Evolutionary conservation across 2,329 filamentous ascomycete species (phyloP), one percentile per base, ranked within the genome.

Genomic region (Aspergillus terreus): DNA sequence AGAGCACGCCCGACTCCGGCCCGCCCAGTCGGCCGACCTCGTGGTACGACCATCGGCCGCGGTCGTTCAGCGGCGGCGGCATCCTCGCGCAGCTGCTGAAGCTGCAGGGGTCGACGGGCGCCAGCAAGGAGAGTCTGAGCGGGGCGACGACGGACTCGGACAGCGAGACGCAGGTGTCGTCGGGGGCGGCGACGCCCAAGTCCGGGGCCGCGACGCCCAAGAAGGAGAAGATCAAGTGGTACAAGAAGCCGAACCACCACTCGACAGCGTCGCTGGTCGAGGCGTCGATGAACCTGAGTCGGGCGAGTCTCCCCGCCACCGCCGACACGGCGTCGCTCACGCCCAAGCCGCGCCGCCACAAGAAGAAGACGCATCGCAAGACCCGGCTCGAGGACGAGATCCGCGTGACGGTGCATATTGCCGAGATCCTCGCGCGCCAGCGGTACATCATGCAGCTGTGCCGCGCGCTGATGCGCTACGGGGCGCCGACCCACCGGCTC

Each of bases 401-500:
- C 53, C 73, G 76, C 47, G 81, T 84, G 55, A 82, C 79, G 4
- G 74, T 81, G 4, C 81, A 84, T 63, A 79, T 85, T 53, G 81
- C 80, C n/a, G 80, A 82, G 54, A 92, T 87, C 15, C 79, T 96
- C 19, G 83, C 85, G 44, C 82, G 91, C 2, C 91, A 96, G 61
- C 82, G 83, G 43, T 96, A 95, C 66, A 80, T 96, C 14, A 79
- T 92, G 54, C 91, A 89, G 70, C 80, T 96, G 36, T 96, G 91
- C 65, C 83, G 85, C 33, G 88, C 89, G 1, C 75, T 96, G 49
- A 96, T 96, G 90, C 79, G 84, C 64, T 96, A 89, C 58, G 92
- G 92, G 17, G 92, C 92, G 0, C 92, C 92, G 1, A 95, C 91
- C 0, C 92, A 96, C 72, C 85, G 92, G 17, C 77, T 96, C 9